Evolutionary conservation across 345 rosid species (phyloP).

Genomic region (Corchorus capsularis): DNA sequence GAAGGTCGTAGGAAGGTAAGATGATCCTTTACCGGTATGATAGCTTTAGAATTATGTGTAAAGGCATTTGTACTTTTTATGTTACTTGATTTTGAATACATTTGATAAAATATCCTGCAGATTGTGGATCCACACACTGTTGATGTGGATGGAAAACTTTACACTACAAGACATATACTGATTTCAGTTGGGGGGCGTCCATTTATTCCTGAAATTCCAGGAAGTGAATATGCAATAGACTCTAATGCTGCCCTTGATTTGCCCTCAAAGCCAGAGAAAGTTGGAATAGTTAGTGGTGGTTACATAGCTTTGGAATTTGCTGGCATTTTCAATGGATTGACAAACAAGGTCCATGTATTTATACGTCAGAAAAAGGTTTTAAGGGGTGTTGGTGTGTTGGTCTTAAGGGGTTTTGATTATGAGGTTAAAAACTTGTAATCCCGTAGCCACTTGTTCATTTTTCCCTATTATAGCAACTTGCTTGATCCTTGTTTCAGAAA

Average conservation of each 20-base stretch:
- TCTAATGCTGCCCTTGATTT: slow-evolving; percentile 98
- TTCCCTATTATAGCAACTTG: not conserved
- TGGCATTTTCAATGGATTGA: slow-evolving; percentile 82
- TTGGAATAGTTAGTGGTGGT: slow-evolving; percentile 92
- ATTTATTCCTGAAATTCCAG: slow-evolving; percentile 87
- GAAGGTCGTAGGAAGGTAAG: slow-evolving; percentile 97
- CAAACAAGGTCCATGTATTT: slow-evolving; percentile 86
- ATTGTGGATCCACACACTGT: slow-evolving; percentile 83
- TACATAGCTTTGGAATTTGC: slow-evolving; percentile 91
- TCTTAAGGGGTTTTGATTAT: slow-evolving; percentile 97
- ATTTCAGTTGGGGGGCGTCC: slow-evolving; percentile 93
- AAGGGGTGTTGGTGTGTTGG: no score
- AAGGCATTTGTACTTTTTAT: not conserved
- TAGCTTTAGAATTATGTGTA: not conserved
- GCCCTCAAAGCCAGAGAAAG: slow-evolving; percentile 76
- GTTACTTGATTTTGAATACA: slow-evolving; percentile 9
- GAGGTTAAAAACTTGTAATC: slow-evolving; percentile 49
- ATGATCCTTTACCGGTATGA: not conserved
- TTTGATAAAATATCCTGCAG: slow-evolving; percentile 35
- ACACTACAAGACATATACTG: slow-evolving; percentile 70
- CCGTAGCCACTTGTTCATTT: slow-evolving; percentile 5
- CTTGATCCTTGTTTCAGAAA: not conserved
- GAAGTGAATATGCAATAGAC: slow-evolving; percentile 80
- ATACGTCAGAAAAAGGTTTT: slow-evolving; percentile 88
- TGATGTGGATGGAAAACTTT: slow-evolving; percentile 81